These are phyloP conservation scores for Colletotrichum liaoningense DNA, from an alignment of 2,329 filamentous ascomycete genomes.

Conservation along the genomic window DNA sequence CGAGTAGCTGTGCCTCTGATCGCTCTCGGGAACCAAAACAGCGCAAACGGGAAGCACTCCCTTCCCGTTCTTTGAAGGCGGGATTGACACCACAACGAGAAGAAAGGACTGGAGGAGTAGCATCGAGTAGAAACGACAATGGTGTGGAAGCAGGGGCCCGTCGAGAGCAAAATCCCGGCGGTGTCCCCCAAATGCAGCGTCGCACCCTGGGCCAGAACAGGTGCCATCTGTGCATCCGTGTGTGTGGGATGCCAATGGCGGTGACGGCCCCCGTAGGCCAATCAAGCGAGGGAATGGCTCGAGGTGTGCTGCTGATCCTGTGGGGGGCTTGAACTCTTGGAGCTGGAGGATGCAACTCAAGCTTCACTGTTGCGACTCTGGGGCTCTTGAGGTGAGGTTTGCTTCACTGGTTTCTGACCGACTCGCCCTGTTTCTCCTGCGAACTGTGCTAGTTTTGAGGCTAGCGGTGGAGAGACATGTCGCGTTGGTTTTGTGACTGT, in stretches of 20 bases:
- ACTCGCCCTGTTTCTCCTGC: slow-evolving; percentile 4
- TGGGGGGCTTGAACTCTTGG: not conserved
- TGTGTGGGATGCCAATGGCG: slow-evolving; percentile 15
- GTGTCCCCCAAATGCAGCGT: slow-evolving; percentile 30
- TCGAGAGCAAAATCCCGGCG: slow-evolving; percentile 2
- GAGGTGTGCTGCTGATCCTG: not conserved
- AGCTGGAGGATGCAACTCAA: not conserved
- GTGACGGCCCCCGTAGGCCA: slow-evolving; percentile 5
- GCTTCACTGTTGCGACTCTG: not conserved
- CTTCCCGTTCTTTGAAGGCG: not conserved
- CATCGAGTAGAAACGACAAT: not conserved
- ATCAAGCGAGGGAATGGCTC: not conserved
- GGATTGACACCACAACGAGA: not conserved
- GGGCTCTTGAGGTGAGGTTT: not conserved
- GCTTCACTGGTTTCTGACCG: not conserved
- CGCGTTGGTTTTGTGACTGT: not conserved
- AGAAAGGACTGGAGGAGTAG: slow-evolving; percentile 8
- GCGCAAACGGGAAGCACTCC: not conserved
- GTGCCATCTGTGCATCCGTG: slow-evolving; percentile 12
- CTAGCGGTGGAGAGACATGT: not conserved
- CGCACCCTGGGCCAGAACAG: slow-evolving; percentile 6
- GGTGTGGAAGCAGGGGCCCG: slow-evolving; percentile 3
- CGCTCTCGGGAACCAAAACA: slow-evolving; percentile 2
- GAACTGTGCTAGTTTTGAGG: not conserved
- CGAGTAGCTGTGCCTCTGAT: not conserved